Evolutionary conservation across 2,329 filamentous ascomycete species (phyloP), one percentile per base, ranked within the genome.

Genomic region (Seiridium unicorne): DNA sequence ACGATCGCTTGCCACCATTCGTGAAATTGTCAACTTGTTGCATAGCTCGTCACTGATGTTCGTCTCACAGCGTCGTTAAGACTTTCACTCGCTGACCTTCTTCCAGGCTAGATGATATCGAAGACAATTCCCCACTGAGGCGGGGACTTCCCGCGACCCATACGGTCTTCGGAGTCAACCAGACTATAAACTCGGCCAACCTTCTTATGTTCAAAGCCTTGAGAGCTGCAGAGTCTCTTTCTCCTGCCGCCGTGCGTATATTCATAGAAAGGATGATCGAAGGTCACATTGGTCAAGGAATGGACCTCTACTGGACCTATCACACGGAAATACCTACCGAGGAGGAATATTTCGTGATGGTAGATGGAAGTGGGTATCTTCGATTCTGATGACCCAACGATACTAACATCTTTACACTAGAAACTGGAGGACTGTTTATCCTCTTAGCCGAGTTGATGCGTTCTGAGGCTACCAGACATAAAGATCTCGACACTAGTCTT

Each of bases 141-240:
- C 73, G 80, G 46, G 80, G 80, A 4, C 69, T 76, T 4, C 79
- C 81, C 1, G 77, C 79, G 4, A 77, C 80, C 0, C 80, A 83
- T 68, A 75, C 72, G 57, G 77, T 83, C 53, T 83, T 80, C 65
- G 81, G 81, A 51, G 74, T 71, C 5, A 75, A 79, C 10, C 81
- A 82, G 62, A 81, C 80, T 2, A 82, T 83, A 68, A 83, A 83
- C 69, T 78, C 76, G 9, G 79, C 79, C 44, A 82, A 80, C 63
- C 80, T 79, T 59, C 73, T 77, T 26, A 81, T 79, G 62, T 79
- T 81, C 18, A 34, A 31, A 10, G 55, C 59, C 68, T 77, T 5
- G 76, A 77, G 7, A 48, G n/a, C 46, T 31, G n/a, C 8, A 48
- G 46, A 48, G 46, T 10, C n/a, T 48, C 46, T 48, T 48, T 48